Conservation (phyloP, 139 green algal genomes). For the Pycnococcus provasolii region DNA sequence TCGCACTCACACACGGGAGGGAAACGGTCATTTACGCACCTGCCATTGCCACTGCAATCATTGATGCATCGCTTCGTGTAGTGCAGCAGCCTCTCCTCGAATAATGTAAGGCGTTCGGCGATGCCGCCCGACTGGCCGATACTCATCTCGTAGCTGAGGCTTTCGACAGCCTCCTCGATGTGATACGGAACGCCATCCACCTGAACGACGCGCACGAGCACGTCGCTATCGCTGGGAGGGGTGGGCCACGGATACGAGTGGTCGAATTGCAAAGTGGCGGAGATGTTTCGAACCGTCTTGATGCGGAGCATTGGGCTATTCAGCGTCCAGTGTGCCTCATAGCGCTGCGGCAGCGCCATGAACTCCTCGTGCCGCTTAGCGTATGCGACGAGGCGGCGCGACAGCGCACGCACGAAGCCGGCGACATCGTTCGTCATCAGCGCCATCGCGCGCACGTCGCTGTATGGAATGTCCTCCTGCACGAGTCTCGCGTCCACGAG, state of each 20-base stretch:
- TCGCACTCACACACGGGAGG: slow-evolving; percentile 17
- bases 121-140: neutral
- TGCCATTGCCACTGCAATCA: slow-evolving; percentile 11
- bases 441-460: neutral
- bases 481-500: neutral
- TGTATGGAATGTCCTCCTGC: slow-evolving; percentile 4
- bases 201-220: neutral
- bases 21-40: neutral
- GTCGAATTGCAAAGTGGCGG: neutral
- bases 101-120: neutral
- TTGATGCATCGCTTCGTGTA: slow-evolving; percentile 7
- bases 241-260: slow-evolving; percentile 11
- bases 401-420: neutral
- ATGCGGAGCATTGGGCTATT: neutral
- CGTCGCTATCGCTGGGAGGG: neutral
- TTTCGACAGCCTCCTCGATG: neutral
- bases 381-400: neutral
- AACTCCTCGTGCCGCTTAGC: slow-evolving; percentile 4
- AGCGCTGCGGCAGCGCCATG: neutral
- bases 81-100: neutral
- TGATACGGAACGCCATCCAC: slow-evolving; percentile 15
- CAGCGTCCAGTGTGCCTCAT: neutral
- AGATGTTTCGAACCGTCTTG: neutral
- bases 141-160: neutral
- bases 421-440: slow-evolving; percentile 2